A percentile compares a stretch with the other conserved stretches of the same genome.
Evolutionary conservation across 441 rosid species (phyloP).

Genomic region (Eutrema salsugineum): DNA sequence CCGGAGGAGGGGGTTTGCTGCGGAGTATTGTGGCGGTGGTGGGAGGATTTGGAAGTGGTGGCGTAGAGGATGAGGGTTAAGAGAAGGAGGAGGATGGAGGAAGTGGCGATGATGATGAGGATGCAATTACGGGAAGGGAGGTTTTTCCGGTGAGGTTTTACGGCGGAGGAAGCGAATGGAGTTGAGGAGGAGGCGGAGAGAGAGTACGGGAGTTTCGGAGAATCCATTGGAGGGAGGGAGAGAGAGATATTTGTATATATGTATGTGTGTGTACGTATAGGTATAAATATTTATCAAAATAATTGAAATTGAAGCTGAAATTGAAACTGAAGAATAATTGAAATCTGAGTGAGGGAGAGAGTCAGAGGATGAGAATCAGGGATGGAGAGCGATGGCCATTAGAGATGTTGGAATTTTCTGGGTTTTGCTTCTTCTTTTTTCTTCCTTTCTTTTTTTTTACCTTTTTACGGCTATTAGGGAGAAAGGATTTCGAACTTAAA

Average conservation of each 20-base stretch:
- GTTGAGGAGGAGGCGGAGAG: constrained; percentile 30
- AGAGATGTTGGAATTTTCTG: neutral
- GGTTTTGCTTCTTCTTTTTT: neutral
- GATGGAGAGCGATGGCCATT: constrained; percentile 19
- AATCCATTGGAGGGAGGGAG: constrained; percentile 14
- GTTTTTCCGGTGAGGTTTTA: constrained; percentile 15
- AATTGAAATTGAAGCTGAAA: neutral
- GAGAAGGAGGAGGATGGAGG: constrained; percentile 37
- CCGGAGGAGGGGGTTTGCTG: neutral
- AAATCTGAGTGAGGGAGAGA: neutral
- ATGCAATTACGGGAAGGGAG: constrained; percentile 15
- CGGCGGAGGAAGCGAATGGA: constrained; percentile 19
- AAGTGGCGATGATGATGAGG: constrained; percentile 26
- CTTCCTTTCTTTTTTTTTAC: neutral
- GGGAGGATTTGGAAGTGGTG: constrained; percentile 22
- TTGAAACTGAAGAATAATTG: neutral
- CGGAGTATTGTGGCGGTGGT: neutral
- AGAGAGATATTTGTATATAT: neutral
- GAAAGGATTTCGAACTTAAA: constrained; percentile 6
- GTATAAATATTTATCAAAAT: neutral
- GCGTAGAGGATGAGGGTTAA: constrained; percentile 34
- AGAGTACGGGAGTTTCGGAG: constrained; percentile 27
- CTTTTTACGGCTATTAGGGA: neutral
- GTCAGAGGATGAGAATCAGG: neutral
- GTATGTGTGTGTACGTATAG: constrained; percentile 2